Base-by-base conservation (phyloP, 257 asterid species). In the Orobanche coerulescens region DNA sequence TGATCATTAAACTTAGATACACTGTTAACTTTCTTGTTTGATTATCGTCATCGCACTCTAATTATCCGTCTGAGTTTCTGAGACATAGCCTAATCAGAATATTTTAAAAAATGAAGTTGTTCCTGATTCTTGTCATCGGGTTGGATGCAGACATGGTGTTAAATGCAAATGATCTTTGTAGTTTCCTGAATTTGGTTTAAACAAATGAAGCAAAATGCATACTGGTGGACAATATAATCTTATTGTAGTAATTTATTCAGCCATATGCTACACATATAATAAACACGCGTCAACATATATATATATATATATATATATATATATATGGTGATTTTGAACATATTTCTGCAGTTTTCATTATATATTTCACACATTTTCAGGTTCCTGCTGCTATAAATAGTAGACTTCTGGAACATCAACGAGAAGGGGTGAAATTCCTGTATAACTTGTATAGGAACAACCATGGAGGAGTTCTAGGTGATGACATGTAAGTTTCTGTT, bases 391-490 rank as follows among this genome's bases (percentile, higher is more conserved):
- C 93, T 63, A 80, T 88, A 74, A 92, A 88, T 66, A 81, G 95
- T 75, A 81, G 96, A 73, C 98, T 92, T 60, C 55, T 92, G 84
- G 87, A 81, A 58, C 98, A 92, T 75, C 98, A 92, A 73, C 75
- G 94, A 73, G 83, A 24, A 72, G 96, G 98, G 39, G 96, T 86
- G 75, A 82, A 84, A 59, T 92, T 88, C 58, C 67, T 92, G 68
- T 88, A 78, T 61, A 78, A 74, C 57, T 75, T 92, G 86, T 92
- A 86, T 73, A 82, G 67, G 78, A 92, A 84, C 73, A 88, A 86
- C 75, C 94, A 92, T 65, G 98, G 96, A 73, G 98, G 98, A 40
- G 70, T 92, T 72, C 85, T 92, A 22, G 98, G 98, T 55, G 96
- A 92, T 71, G 97, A 92, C 75, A 92, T 92, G 97, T 92, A 71